These are phyloP conservation scores for Kwoniella sp. DNA, from an alignment of 768 basidiomycete genomes.

Conservation along the genomic window DNA sequence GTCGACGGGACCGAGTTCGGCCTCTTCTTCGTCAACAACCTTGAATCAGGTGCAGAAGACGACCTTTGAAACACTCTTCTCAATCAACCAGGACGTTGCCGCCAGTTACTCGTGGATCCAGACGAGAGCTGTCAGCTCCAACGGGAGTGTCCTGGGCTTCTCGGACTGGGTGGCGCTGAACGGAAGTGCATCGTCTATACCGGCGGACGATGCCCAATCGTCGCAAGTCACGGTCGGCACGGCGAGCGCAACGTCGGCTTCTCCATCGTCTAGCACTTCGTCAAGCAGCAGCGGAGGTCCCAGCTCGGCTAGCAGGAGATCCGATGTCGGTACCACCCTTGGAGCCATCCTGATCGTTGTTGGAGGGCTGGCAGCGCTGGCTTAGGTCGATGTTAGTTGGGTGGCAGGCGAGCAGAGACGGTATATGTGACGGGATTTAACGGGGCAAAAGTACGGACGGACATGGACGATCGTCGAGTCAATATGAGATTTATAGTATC, in stretches of 20 bases:
- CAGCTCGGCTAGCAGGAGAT: neutral
- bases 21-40: neutral
- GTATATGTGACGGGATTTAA: too few relatives aligned
- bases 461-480: too few relatives aligned
- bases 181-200: neutral
- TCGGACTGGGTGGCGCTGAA: neutral
- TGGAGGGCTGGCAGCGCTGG: neutral
- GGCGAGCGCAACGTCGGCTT: neutral
- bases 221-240: neutral
- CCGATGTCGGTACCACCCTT: neutral
- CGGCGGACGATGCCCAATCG: neutral
- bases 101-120: neutral
- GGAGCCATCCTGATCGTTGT: neutral
- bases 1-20: neutral
- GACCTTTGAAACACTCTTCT: neutral
- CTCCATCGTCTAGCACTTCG: neutral
- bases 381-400: too few relatives aligned
- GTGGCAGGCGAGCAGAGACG: too few relatives aligned
- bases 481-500: too few relatives aligned
- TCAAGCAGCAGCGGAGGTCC: neutral
- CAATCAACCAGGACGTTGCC: neutral
- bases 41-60: neutral
- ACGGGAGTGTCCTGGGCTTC: neutral
- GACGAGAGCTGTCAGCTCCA: neutral
- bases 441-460: too few relatives aligned